Percentiles rank a stretch among this genome's conserved stretches.
phyloP scores from a whole-genome alignment of 2,329 filamentous ascomycete species.

The Reticulascus tulasneorum region DNA sequence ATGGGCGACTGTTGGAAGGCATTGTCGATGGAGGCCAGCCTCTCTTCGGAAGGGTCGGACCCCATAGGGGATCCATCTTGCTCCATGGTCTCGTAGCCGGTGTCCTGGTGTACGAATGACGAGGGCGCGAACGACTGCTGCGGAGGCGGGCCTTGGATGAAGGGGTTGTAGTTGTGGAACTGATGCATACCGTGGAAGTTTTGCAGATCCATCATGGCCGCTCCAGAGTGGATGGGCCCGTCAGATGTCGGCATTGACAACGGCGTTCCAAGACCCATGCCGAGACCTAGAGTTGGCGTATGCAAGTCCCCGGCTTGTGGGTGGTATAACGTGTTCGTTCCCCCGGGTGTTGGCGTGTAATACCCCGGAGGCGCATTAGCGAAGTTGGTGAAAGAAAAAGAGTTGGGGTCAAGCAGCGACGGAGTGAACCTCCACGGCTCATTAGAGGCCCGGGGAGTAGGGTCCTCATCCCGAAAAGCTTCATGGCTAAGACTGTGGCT shows the following conservation, averaged over 20 bases:
- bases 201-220: slow-evolving; percentile 59
- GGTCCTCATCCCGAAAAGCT: slow-evolving; percentile 66
- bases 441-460: slow-evolving; percentile 73
- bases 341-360: slow-evolving; percentile 83
- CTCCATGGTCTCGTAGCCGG: slow-evolving; percentile 75
- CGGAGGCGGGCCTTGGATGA: slow-evolving; percentile 56
- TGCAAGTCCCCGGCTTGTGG: slow-evolving; percentile 82
- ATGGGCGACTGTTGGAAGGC: slow-evolving; percentile 60
- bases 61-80: slow-evolving; percentile 68
- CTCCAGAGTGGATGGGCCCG: slow-evolving; percentile 56
- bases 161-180: slow-evolving; percentile 67
- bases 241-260: slow-evolving; percentile 73
- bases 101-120: slow-evolving; percentile 75
- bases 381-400: slow-evolving; percentile 75
- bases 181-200: slow-evolving; percentile 56
- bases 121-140: slow-evolving; percentile 68
- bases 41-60: slow-evolving; percentile 45
- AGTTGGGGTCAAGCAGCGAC: slow-evolving; percentile 80
- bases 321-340: slow-evolving; percentile 76
- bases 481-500: slow-evolving; percentile 34
- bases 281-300: slow-evolving; percentile 70
- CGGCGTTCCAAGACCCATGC: slow-evolving; percentile 75
- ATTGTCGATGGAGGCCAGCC: slow-evolving; percentile 54
- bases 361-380: slow-evolving; percentile 77
- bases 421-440: slow-evolving; percentile 88